phyloP scores from a whole-genome alignment of 2,329 filamentous ascomycete species.

The Colletotrichum liriopes region DNA sequence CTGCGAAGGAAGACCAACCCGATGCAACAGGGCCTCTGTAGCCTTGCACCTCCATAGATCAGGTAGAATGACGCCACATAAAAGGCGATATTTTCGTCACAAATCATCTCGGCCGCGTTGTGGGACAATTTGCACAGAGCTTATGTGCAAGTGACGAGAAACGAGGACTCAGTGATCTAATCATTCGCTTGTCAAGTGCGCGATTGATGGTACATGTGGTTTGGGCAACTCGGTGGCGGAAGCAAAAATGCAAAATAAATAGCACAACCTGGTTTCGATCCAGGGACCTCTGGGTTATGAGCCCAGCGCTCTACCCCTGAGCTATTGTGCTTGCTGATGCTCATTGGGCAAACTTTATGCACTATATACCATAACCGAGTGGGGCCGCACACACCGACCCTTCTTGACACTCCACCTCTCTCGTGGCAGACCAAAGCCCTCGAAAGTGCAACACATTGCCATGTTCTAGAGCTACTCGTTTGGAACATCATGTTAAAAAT shows the following conservation, averaged over 20 bases:
- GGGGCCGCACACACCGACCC: not conserved
- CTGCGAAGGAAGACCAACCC: not conserved
- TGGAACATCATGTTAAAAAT: too few species aligned
- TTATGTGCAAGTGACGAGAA: not conserved
- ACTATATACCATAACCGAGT: not conserved
- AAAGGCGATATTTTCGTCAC: not conserved
- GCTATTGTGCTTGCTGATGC: constrained; percentile 36
- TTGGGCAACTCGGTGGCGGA: not conserved
- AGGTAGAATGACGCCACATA: not conserved
- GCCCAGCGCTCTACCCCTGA: constrained; percentile 43
- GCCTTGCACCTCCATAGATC: not conserved
- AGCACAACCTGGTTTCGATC: constrained; percentile 42
- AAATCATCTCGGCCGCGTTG: not conserved
- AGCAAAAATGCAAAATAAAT: not conserved
- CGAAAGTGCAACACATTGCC: too few species aligned
- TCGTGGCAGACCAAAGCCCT: too few species aligned
- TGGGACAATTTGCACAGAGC: not conserved
- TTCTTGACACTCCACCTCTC: too few species aligned
- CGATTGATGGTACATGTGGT: too few species aligned
- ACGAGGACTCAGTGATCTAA: not conserved
- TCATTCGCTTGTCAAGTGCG: not conserved
- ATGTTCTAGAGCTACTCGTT: too few species aligned
- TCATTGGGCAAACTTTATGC: fast-evolving
- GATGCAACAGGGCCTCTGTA: not conserved
- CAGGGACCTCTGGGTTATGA: constrained; percentile 43